phyloP scores from a whole-genome alignment of 352 stramenopile genomes.

The Phytophthora pluvialis region DNA sequence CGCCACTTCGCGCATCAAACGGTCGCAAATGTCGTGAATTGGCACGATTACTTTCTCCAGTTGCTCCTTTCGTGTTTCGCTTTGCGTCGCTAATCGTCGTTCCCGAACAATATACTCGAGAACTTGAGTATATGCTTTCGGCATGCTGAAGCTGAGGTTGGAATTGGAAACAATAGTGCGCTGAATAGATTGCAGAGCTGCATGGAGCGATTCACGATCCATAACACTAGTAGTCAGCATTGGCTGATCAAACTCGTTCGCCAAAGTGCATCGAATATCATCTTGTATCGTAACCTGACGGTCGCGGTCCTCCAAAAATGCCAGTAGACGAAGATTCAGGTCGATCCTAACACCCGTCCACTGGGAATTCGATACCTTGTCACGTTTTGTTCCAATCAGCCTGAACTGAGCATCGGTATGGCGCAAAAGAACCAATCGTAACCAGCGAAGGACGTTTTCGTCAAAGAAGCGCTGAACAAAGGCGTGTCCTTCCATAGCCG shows the following conservation, averaged over 20 bases:
- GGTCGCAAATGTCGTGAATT: neutral
- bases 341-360: neutral
- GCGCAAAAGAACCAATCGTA: conserved; percentile 13
- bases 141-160: conserved; percentile 11
- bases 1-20: neutral
- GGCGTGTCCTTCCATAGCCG: neutral
- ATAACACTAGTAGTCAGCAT: neutral
- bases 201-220: neutral
- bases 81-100: neutral
- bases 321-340: neutral
- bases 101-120: conserved; percentile 3
- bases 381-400: conserved; percentile 19
- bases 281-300: neutral
- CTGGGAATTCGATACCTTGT: neutral
- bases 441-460: conserved; percentile 18
- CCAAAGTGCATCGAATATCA: neutral
- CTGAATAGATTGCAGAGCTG: neutral
- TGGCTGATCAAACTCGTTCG: neutral
- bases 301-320: neutral
- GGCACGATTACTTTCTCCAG: conserved; percentile 7
- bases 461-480: conserved; percentile 23
- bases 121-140: neutral
- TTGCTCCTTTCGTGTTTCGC: neutral
- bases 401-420: conserved; percentile 30
- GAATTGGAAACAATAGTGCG: neutral